phyloP scores from a whole-genome alignment of 352 stramenopile genomes.

The Blastocystis sp. region DNA sequence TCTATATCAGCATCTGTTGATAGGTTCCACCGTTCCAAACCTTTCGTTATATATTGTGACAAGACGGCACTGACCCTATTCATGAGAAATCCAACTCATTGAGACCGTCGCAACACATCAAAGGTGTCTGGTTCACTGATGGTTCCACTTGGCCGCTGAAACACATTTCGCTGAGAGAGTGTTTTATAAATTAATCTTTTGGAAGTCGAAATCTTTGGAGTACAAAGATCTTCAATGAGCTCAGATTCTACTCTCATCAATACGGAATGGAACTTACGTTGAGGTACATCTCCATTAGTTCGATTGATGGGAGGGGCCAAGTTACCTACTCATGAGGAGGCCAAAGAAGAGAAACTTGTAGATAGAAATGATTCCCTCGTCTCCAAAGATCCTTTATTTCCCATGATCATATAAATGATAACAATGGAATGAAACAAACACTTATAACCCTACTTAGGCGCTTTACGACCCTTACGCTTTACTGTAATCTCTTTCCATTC shows the following conservation, averaged over 20 bases:
- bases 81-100: background rate
- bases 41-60: constrained; percentile 21
- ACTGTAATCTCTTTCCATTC: background rate
- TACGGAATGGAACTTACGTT: background rate
- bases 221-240: constrained; percentile 24
- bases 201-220: background rate
- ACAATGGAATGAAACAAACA: background rate
- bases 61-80: constrained; percentile 15
- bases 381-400: background rate
- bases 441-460: background rate
- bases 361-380: background rate
- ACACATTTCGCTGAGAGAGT: constrained; percentile 3
- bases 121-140: constrained; percentile 3
- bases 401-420: background rate
- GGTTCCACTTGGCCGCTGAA: background rate
- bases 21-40: background rate
- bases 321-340: background rate
- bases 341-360: background rate
- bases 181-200: constrained; percentile 15
- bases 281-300: background rate
- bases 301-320: background rate
- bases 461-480: constrained; percentile 2
- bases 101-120: constrained; percentile 7
- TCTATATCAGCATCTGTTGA: constrained; percentile 4
- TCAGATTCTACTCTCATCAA: background rate